Evolutionary conservation across 2,329 filamentous ascomycete genomes (phyloP).

Genomic region (Pseudohalonectria lignicola): DNA sequence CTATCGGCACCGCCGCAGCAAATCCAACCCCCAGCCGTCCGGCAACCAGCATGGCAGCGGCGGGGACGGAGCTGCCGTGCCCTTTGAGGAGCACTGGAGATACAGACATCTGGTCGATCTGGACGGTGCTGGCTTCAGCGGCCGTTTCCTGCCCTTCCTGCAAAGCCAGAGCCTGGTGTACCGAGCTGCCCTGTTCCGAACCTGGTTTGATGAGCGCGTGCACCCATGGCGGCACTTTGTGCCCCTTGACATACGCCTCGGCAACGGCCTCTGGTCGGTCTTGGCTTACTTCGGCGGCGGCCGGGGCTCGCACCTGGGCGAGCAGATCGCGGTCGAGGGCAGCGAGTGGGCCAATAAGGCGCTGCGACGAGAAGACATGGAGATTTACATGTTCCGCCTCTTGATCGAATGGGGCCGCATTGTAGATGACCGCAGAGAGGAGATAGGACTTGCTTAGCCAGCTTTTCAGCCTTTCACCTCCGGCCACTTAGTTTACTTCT

Average conservation of each 20-base stretch:
- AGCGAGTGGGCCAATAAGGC: conserved; percentile 43
- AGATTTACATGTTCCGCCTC: conserved; percentile 44
- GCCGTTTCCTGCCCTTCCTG: conserved; percentile 39
- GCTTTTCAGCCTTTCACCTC: too few relatives aligned
- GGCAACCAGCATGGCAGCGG: background rate
- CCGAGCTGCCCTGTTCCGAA: conserved; percentile 49
- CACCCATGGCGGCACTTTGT: conserved; percentile 54
- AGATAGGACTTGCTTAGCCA: conserved; percentile 22
- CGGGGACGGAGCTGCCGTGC: conserved; percentile 8
- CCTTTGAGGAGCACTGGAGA: conserved; percentile 23
- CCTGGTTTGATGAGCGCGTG: conserved; percentile 54
- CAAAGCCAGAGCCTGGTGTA: conserved; percentile 39
- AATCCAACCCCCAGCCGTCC: background rate
- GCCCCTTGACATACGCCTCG: conserved; percentile 38
- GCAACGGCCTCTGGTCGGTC: conserved; percentile 9
- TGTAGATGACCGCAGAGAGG: conserved; percentile 25
- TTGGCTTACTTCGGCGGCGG: conserved; percentile 16
- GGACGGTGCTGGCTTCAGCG: conserved; percentile 42
- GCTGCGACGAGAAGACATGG: conserved; percentile 45
- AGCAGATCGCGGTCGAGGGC: conserved; percentile 39
- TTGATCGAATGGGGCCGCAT: conserved; percentile 35
- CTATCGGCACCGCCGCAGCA: conserved; percentile 11
- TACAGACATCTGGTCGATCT: conserved; percentile 48
- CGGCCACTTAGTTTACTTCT: too few relatives aligned
- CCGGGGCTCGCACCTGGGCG: conserved; percentile 20